Conservation (phyloP, 257 asterid genomes). For the Petrea volubilis region DNA sequence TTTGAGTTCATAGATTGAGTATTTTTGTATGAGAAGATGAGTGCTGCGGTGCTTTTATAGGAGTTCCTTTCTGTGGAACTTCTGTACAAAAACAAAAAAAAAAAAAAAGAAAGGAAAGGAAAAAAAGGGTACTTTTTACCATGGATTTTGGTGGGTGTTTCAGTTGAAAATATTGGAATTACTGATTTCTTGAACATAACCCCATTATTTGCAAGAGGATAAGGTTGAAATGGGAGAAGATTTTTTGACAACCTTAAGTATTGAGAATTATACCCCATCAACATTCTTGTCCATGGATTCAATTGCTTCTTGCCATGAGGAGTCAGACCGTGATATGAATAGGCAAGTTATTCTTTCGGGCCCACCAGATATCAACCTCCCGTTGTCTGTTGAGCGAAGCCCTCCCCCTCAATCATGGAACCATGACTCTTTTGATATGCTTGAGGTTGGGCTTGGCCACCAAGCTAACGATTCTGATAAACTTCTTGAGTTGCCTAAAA, state of each 20-base stretch:
- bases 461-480: constrained; percentile 43
- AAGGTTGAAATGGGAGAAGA: constrained; percentile 51
- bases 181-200: constrained; percentile 6
- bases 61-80: constrained; percentile 22
- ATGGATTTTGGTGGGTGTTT: constrained; percentile 20
- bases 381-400: constrained; percentile 49
- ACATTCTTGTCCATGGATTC: constrained; percentile 61
- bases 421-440: constrained; percentile 49
- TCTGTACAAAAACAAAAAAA: constrained; percentile 16
- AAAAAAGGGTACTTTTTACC: background rate
- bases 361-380: constrained; percentile 60
- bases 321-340: constrained; percentile 41
- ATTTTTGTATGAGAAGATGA: constrained; percentile 15
- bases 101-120: too few species aligned
- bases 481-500: constrained; percentile 41
- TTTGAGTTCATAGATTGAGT: constrained; percentile 18
- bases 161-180: constrained; percentile 11
- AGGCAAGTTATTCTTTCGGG: constrained; percentile 46
- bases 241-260: constrained; percentile 41
- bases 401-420: constrained; percentile 54
- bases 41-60: constrained; percentile 20
- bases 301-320: constrained; percentile 45
- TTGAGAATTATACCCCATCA: constrained; percentile 54
- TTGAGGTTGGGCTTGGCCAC: constrained; percentile 53
- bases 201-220: background rate